Evolutionary conservation across 495 filamentous ascomycete species (phyloP).

Genomic region (Neurospora sp.): DNA sequence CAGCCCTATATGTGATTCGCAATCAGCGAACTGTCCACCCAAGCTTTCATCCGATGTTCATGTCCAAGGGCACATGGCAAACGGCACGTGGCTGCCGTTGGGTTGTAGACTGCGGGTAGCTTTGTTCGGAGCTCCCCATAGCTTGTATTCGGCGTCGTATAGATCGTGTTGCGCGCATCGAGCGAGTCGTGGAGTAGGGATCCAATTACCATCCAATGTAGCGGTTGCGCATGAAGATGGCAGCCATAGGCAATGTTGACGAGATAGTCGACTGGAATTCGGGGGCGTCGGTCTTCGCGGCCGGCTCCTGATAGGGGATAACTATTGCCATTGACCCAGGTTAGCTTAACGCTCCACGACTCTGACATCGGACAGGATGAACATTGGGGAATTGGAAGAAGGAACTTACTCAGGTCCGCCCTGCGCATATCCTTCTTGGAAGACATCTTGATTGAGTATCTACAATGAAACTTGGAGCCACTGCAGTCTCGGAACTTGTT

Average conservation of each 20-base stretch:
- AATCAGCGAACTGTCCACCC: background rate
- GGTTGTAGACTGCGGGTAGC: background rate
- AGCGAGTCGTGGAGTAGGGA: background rate
- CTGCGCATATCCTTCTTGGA: slow-evolving; percentile 78
- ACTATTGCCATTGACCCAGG: slow-evolving; percentile 28
- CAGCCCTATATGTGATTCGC: slow-evolving; percentile 44
- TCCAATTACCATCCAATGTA: slow-evolving; percentile 70
- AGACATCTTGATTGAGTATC: slow-evolving; percentile 40
- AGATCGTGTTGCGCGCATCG: background rate
- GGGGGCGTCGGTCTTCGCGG: slow-evolving; percentile 31
- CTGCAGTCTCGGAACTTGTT: background rate
- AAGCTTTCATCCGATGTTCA: background rate
- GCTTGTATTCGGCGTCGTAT: background rate
- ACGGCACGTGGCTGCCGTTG: background rate
- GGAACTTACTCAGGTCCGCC: slow-evolving; percentile 62
- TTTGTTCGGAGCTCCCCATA: background rate
- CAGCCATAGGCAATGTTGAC: slow-evolving; percentile 85
- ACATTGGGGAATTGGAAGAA: slow-evolving; percentile 42
- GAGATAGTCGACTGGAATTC: slow-evolving; percentile 57
- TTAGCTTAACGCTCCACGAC: background rate
- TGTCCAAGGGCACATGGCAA: background rate
- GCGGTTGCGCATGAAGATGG: slow-evolving; percentile 86
- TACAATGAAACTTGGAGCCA: background rate
- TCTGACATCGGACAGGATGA: slow-evolving; percentile 70
- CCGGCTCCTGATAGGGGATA: slow-evolving; percentile 40